These are phyloP conservation scores for Beta corolliflora DNA, from an alignment of 179 eudicot species.

Conservation along the genomic window DNA sequence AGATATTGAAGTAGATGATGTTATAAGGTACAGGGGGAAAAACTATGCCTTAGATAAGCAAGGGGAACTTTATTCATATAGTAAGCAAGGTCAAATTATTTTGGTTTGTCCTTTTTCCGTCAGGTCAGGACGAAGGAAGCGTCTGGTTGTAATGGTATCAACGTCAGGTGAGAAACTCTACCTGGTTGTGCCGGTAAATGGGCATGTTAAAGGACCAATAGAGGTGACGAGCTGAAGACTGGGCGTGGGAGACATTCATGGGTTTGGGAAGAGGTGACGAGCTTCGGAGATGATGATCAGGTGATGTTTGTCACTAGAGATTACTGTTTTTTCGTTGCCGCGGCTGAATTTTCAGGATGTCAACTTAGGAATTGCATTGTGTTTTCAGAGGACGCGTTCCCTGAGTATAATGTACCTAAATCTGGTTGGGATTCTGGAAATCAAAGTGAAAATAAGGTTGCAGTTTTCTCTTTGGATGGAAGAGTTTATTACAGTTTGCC, in stretches of 20 bases:
- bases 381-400: slow-evolving; percentile 21
- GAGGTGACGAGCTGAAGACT: not conserved
- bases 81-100: not conserved
- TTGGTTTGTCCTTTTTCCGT: not conserved
- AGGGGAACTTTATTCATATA: slow-evolving; percentile 9
- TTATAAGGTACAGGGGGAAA: not conserved
- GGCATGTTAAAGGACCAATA: not conserved
- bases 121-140: not conserved
- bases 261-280: slow-evolving; percentile 16
- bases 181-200: not conserved
- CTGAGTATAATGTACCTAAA: not conserved
- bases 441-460: not conserved
- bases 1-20: slow-evolving; percentile 2
- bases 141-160: not conserved
- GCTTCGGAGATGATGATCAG: slow-evolving; percentile 1
- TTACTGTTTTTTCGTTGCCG: slow-evolving; percentile 26
- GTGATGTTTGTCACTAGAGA: slow-evolving; percentile 22
- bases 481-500: slow-evolving; percentile 12
- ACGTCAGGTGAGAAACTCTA: not conserved
- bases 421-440: slow-evolving; percentile 14
- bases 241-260: not conserved
- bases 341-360: slow-evolving; percentile 15
- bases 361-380: slow-evolving; percentile 11
- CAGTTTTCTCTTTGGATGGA: slow-evolving; percentile 13
- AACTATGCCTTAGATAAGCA: not conserved